Conservation (phyloP, 345 rosid species). For the Salix arbutifolia region DNA sequence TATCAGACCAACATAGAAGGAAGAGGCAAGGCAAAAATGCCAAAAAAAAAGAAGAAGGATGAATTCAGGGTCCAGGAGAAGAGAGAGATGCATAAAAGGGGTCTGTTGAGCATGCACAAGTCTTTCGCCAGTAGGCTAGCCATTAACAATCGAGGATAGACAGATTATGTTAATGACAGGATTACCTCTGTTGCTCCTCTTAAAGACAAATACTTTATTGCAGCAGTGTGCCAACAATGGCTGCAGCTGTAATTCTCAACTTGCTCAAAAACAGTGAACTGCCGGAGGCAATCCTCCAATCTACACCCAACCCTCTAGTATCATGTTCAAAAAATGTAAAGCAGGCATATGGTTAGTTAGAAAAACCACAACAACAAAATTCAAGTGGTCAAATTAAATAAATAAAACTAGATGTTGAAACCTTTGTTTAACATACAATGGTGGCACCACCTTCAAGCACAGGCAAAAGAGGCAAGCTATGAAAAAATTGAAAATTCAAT, state of each 20-base stretch:
- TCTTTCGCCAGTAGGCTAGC: not conserved
- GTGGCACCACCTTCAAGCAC: slow-evolving; percentile 42
- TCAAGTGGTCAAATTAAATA: not conserved
- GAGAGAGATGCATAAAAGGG: not conserved
- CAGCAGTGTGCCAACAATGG: slow-evolving; percentile 83
- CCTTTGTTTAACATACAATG: slow-evolving; percentile 72
- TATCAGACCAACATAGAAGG: not conserved
- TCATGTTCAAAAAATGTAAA: slow-evolving; percentile 6
- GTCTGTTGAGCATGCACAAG: not conserved
- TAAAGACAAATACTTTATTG: slow-evolving; percentile 48
- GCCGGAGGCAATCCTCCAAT: slow-evolving; percentile 66
- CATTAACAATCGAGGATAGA: not conserved
- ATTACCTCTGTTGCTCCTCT: slow-evolving; percentile 48
- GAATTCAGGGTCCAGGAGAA: not conserved
- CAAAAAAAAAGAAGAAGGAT: not conserved
- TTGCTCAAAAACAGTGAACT: slow-evolving; percentile 53
- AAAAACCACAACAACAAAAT: not conserved
- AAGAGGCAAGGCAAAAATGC: not conserved
- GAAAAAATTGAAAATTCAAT: slow-evolving; percentile 79
- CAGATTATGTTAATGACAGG: not conserved
- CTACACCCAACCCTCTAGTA: slow-evolving; percentile 55
- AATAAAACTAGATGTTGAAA: slow-evolving; percentile 26
- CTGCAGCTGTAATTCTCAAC: slow-evolving; percentile 67
- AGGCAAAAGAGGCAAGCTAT: slow-evolving; percentile 69
- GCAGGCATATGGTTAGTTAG: not conserved